Base-by-base conservation (phyloP, 331 rosid species). In the Stylosanthes scabra region DNA sequence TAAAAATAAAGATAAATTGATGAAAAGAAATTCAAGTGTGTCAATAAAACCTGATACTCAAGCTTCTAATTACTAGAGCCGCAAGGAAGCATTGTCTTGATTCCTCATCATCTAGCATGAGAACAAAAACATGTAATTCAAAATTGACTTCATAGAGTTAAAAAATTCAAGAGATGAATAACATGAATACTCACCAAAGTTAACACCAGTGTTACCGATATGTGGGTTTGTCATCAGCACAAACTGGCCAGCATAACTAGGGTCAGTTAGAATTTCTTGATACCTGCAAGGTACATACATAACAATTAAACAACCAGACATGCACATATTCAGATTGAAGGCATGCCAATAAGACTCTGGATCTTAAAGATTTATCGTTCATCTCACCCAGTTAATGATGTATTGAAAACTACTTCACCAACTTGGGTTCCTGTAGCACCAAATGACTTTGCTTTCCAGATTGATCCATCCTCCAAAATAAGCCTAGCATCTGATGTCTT, bases 151-250 rank as follows among this genome's bases (percentile, higher is more conserved):
- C 31, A 59, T 45, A 31, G 37, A 31, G 70, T 47, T 59, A 62
- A 49, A 64, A 59, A 25, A 54, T 25, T 45, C 31, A 63, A 41
- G 29, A 75, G 9, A 50, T 62, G 3, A 6, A 15, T 8, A 59
- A 77, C 4, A 27, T 8, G 61, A 6, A 74, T 14, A 70, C 91
- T 27, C 66, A 90, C 99, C 96, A 47, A 89, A 89, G 86, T 94
- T 94, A 40, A 94, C 76, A 74, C 99, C 97, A 59, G 99, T 90
- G 68, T 94, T 91, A 77, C 97, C 97, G 42, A 94, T 94, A 34
- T 91, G 99, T 0, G 99, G 99, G 80, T 89, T 94, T 39, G 97
- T 91, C 99, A 94, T 94, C 37, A 94, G 78, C 57, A 94, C 99
- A 83, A 91, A 94, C 76, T 94, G 97, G 8, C 97, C 99, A 66